Conservation (phyloP, 129 eudicot species). For the Tagetes erecta region DNA sequence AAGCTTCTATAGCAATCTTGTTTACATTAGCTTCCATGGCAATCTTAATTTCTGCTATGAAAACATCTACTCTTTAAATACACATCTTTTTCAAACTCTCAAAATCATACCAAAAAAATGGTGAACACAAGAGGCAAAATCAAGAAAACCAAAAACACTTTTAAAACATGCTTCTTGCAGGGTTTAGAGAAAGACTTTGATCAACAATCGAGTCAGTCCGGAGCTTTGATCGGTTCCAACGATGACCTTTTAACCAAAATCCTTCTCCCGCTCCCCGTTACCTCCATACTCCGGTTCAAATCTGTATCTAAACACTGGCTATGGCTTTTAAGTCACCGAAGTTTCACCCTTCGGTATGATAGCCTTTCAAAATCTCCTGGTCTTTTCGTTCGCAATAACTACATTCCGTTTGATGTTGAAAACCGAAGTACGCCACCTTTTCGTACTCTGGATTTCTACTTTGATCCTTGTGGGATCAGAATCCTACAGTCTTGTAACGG, state of each 20-base stretch:
- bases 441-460: conserved; percentile 4
- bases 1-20: conserved; percentile 5
- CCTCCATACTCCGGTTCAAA: conserved; percentile 6
- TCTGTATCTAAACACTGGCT: conserved; percentile 4
- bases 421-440: conserved; percentile 3
- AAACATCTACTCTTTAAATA: not conserved
- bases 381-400: not conserved
- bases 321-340: not conserved
- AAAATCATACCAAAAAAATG: not conserved
- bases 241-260: conserved; percentile 6
- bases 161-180: not conserved
- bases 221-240: not conserved
- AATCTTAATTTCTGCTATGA: not conserved
- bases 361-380: not conserved
- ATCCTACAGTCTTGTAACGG: not conserved
- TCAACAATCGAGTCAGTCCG: not conserved
- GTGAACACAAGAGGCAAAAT: conserved; percentile 9
- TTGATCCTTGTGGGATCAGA: not conserved
- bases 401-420: conserved; percentile 3
- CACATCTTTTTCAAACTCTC: not conserved
- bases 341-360: not conserved
- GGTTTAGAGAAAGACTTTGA: not conserved
- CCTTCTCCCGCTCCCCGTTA: not conserved
- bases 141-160: not conserved
- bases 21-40: conserved; percentile 2